phyloP scores from a whole-genome alignment of 805 yeast genomes.

The Torulaspora delbrueckii region DNA sequence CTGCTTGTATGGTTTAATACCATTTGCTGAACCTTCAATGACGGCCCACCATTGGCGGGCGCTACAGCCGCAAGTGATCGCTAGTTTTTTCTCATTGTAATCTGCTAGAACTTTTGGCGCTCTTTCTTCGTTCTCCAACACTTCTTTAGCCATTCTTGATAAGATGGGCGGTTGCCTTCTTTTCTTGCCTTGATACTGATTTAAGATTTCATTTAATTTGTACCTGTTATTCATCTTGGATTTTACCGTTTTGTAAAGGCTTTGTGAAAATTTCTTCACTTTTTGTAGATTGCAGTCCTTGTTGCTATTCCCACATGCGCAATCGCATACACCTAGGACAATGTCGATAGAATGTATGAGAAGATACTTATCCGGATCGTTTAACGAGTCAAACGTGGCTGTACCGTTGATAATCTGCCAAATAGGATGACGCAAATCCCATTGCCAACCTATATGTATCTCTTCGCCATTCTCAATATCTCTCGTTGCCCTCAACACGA shows the following conservation, averaged over 20 bases:
- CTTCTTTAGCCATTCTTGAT: conserved; percentile 11
- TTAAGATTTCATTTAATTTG: conserved; percentile 37
- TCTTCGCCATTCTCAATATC: conserved; percentile 65
- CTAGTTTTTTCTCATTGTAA: conserved; percentile 6
- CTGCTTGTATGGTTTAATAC: conserved; percentile 11
- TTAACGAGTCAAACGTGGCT: conserved; percentile 48
- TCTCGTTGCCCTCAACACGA: conserved; percentile 52
- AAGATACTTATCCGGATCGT: conserved; percentile 48
- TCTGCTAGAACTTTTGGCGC: conserved; percentile 11
- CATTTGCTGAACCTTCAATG: background rate
- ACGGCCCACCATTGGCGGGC: background rate
- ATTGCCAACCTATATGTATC: conserved; percentile 78
- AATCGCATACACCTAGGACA: conserved; percentile 56
- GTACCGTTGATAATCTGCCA: conserved; percentile 45
- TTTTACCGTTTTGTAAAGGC: conserved; percentile 52
- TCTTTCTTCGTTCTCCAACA: conserved; percentile 5
- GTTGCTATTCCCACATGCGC: conserved; percentile 44
- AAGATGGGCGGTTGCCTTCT: conserved; percentile 31
- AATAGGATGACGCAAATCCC: conserved; percentile 81
- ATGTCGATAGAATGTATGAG: conserved; percentile 60
- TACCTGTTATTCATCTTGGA: conserved; percentile 34
- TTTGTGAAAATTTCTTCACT: conserved; percentile 59
- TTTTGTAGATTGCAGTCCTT: conserved; percentile 56
- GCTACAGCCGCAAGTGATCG: background rate
- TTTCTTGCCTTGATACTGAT: conserved; percentile 24